Evolutionary conservation across 768 basidiomycete species (phyloP), one percentile per base, ranked within the genome.

Genomic region (Chiua virens): DNA sequence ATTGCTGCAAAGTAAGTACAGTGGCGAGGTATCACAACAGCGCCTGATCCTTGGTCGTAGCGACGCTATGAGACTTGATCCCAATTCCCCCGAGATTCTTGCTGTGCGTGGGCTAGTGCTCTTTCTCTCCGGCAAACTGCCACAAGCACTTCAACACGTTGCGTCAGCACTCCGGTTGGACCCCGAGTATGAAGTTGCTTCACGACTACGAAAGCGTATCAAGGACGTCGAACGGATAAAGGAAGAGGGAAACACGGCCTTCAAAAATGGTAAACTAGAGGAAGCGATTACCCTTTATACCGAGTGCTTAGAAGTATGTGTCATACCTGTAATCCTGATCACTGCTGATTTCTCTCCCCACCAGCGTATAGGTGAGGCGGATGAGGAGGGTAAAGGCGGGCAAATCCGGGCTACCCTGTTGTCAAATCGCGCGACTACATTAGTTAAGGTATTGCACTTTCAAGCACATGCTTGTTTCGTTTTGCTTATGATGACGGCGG

Each of bases 151-250:
- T 28, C 82, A 86, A 53, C 90, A 94, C 58, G 77, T 77, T 32
- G 75, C 78, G 47, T 82, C 80, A 11, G 89, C 91, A 0, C 77
- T 95, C 8, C 79, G 87, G 21, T 72, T 85, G 28, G 92, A 94
- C 65, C 92, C 92, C 0, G 86, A 85, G 14, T 81, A 89, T 59
- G 82, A 82, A 52, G 74, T 73, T 7, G 90, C 91, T 0, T 80
- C 83, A 53, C 79, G 78, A 39, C 71, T 93, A 47, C 79, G 92
- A 38, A 87, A 84, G 65, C 81, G 89, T 7, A 78, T 90, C n/a
- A 88, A 86, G 58, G 87, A 89, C 30, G 82, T 95, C 17, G 92
- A 95, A 54, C 74, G 82, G 50, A 65, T 87, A 38, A 94, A 94
- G 62, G 92, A 93, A 55, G 91, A 91, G 55, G 92, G 92, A 0